Base-by-base conservation (phyloP, 2,329 filamentous ascomycete genomes). In the Cordyceps pruinosa region DNA sequence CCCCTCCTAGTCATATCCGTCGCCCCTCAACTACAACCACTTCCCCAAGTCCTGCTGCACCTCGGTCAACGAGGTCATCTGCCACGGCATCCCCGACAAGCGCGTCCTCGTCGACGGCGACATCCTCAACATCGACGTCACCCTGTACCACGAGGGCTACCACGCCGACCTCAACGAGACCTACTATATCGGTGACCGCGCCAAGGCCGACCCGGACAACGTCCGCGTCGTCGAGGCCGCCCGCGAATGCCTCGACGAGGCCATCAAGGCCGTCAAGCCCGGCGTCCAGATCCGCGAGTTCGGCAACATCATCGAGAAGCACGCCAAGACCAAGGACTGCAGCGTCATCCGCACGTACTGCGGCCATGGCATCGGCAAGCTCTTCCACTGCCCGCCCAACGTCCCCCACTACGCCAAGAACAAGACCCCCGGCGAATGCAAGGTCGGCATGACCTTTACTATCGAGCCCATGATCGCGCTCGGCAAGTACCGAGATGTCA, bases 31-130 rank as follows among this genome's bases (percentile, higher is more conserved):
- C 76, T 97, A 97, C 75, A 89, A 89, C 77, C 80, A 92, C 72
- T 99, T 97, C 75, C 94, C 94, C 63, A 99, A 99, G 76, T 99
- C 94, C 0, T 89, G 97, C 61, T 99, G 94, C 75, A 97, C 93
- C 3, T 97, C 93, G 3, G 76, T 89, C 50, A 99, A 99, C 77
- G 94, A 99, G 74, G 89, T 96, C 62, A 97, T 99, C 71, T 99
- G 94, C 77, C 94, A 99, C 78, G 94, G 94, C 54, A 99, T 99
- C 62, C 94, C 94, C 17, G 94, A 99, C 68, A 85, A 96, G 70
- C 85, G 94, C 56, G 79, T 88, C 8, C 80, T 99, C 1, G 75
- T 90, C 61, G 93, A 99, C 64, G 94, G 94, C 61, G 94, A 99
- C 67, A 97, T 99, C 63, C 77, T 99, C 68, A 99, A 99, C 75